phyloP scores from a whole-genome alignment of 2,329 filamentous ascomycete genomes.

The Colletotrichum falcatum region DNA sequence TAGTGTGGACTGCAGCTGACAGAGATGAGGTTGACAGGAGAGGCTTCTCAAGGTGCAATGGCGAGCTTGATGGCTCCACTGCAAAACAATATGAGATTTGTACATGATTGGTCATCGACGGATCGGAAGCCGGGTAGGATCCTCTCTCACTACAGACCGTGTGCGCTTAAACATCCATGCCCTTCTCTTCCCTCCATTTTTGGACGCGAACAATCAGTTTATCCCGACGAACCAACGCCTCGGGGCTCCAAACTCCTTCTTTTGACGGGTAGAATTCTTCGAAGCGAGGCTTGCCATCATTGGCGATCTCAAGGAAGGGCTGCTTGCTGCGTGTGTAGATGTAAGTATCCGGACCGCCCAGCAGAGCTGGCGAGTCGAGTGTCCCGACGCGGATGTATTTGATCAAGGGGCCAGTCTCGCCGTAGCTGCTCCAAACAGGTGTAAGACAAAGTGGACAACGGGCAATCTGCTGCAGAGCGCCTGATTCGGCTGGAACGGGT shows the following conservation, averaged over 20 bases:
- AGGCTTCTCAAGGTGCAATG: background rate
- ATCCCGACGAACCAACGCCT: constrained; percentile 48
- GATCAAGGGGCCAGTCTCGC: constrained; percentile 46
- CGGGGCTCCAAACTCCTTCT: constrained; percentile 49
- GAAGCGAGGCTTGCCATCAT: constrained; percentile 53
- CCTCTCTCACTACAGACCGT: too few species aligned
- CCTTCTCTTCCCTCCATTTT: constrained; percentile 24
- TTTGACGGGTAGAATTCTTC: constrained; percentile 51
- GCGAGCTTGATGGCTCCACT: background rate
- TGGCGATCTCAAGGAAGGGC: constrained; percentile 52
- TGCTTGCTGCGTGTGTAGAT: constrained; percentile 56
- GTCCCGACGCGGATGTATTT: constrained; percentile 59
- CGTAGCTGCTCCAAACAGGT: constrained; percentile 58
- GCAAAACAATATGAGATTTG: too few species aligned
- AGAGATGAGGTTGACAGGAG: too few species aligned
- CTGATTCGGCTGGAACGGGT: constrained; percentile 55
- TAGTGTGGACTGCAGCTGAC: background rate
- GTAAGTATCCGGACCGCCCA: constrained; percentile 58
- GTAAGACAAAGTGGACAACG: constrained; percentile 57
- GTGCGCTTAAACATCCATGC: background rate
- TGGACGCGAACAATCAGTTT: constrained; percentile 44
- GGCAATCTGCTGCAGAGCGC: constrained; percentile 54
- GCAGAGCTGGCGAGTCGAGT: constrained; percentile 52
- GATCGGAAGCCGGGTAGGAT: background rate
- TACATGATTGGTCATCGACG: too few species aligned